Conservation (phyloP, 108 stramenopile genomes). For the Nitzschia palea region DNA sequence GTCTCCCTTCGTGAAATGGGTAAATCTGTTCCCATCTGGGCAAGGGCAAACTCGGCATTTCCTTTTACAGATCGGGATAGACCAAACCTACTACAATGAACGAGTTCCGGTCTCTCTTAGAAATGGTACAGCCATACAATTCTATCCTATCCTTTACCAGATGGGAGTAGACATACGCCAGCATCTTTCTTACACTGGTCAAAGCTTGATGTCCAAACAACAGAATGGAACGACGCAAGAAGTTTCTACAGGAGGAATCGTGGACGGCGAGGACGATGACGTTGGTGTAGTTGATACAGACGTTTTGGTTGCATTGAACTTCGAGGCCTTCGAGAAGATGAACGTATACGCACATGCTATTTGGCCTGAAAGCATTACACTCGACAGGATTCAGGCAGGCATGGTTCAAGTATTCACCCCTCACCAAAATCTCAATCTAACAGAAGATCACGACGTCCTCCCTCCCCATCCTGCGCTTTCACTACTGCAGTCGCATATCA, state of each 20-base stretch:
- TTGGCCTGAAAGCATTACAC: slow-evolving; percentile 36
- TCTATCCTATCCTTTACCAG: slow-evolving; percentile 83
- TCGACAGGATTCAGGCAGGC: slow-evolving; percentile 20
- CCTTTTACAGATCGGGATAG: slow-evolving; percentile 65
- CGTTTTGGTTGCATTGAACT: slow-evolving; percentile 76
- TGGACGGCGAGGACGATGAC: slow-evolving; percentile 81
- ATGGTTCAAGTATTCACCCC: slow-evolving; percentile 13
- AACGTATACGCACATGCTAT: slow-evolving; percentile 82
- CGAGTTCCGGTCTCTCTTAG: slow-evolving; percentile 68
- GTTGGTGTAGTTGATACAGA: slow-evolving; percentile 73
- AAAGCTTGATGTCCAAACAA: slow-evolving; percentile 41
- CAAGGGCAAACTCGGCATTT: slow-evolving; percentile 33
- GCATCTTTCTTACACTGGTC: slow-evolving; percentile 75
- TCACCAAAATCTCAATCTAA: background rate
- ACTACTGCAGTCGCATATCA: slow-evolving; percentile 63
- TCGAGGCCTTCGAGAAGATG: slow-evolving; percentile 82
- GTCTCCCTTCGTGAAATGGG: slow-evolving; percentile 72
- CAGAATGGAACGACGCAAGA: slow-evolving; percentile 44
- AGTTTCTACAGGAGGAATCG: slow-evolving; percentile 23
- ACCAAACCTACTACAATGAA: slow-evolving; percentile 56
- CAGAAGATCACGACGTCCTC: slow-evolving; percentile 13
- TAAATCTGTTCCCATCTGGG: slow-evolving; percentile 36
- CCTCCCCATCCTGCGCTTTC: slow-evolving; percentile 70
- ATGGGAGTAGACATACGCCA: slow-evolving; percentile 92
- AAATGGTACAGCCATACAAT: slow-evolving; percentile 58